Conservation (phyloP, 2,329 filamentous ascomycete species). For the Neonectria sp. region DNA sequence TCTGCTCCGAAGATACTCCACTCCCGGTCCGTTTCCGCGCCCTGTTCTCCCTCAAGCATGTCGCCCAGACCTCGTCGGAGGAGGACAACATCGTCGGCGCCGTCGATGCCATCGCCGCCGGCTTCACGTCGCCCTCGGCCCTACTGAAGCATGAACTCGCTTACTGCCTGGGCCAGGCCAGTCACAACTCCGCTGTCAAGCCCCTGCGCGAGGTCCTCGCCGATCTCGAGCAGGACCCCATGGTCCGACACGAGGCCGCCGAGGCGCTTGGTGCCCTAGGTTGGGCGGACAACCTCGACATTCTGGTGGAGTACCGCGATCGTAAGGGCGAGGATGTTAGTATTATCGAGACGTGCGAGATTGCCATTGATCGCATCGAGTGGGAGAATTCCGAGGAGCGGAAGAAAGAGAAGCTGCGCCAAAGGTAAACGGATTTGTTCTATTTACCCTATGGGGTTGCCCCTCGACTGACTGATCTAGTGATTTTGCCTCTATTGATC, state of each 20-base stretch:
- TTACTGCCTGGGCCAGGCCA: constrained; percentile 95
- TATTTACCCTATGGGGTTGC: constrained; percentile 35
- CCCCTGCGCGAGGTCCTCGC: constrained; percentile 82
- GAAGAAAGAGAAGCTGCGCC: constrained; percentile 82
- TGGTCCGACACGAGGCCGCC: constrained; percentile 97
- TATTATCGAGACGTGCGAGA: constrained; percentile 96
- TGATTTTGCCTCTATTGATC: constrained; percentile 96
- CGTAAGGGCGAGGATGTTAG: constrained; percentile 82
- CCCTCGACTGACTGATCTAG: constrained; percentile 64
- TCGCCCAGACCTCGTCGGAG: constrained; percentile 79
- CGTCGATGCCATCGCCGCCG: constrained; percentile 88
- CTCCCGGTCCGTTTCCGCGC: constrained; percentile 94
- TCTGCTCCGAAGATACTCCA: constrained; percentile 84
- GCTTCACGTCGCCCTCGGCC: constrained; percentile 86
- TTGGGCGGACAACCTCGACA: constrained; percentile 78
- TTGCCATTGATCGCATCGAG: constrained; percentile 92
- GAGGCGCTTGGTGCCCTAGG: constrained; percentile 94
- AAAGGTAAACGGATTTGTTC: constrained; percentile 73
- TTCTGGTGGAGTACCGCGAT: constrained; percentile 83
- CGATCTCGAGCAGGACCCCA: constrained; percentile 87
- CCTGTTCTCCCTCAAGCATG: constrained; percentile 96
- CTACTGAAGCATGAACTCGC: constrained; percentile 97
- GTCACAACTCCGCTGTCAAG: constrained; percentile 80
- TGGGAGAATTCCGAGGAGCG: constrained; percentile 87
- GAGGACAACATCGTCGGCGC: constrained; percentile 70